These are phyloP conservation scores for Capsicum baccatum DNA, from an alignment of 257 asterid genomes.

Conservation along the genomic window DNA sequence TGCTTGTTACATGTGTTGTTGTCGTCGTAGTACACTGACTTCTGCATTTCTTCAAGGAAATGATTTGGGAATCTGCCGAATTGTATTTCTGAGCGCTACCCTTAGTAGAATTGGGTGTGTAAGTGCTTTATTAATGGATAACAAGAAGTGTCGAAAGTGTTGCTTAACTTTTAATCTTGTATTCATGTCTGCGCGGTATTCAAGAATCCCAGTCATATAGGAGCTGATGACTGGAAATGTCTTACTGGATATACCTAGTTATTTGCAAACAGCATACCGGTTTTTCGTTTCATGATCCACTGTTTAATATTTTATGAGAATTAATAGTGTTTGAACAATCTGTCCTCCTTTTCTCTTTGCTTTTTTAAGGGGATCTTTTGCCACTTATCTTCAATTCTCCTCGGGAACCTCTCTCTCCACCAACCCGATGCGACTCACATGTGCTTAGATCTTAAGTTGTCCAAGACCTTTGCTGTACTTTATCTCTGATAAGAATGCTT, in stretches of 20 bases:
- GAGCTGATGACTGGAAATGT: not conserved
- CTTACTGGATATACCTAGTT: not conserved
- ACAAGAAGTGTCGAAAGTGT: not conserved
- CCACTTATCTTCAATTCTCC: not conserved
- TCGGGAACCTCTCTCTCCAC: constrained; percentile 2
- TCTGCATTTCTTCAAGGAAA: not conserved
- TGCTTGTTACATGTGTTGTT: no score
- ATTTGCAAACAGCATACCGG: no score
- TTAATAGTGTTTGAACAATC: not conserved
- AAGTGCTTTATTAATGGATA: not conserved
- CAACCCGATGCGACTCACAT: not conserved
- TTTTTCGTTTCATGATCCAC: not conserved
- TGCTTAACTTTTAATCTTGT: constrained; percentile 6
- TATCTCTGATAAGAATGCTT: not conserved
- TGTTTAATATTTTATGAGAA: constrained; percentile 10
- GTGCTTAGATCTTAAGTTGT: not conserved
- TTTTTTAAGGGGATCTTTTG: not conserved
- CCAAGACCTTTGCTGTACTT: not conserved
- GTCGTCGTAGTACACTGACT: not conserved
- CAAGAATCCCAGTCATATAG: not conserved
- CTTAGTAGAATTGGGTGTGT: not conserved
- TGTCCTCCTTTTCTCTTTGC: not conserved
- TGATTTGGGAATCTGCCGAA: not conserved
- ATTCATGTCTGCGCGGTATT: not conserved
- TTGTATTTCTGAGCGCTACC: not conserved